These are phyloP conservation scores for Neonectria sp. DNA, from an alignment of 2,329 filamentous ascomycete species.

Conservation along the genomic window DNA sequence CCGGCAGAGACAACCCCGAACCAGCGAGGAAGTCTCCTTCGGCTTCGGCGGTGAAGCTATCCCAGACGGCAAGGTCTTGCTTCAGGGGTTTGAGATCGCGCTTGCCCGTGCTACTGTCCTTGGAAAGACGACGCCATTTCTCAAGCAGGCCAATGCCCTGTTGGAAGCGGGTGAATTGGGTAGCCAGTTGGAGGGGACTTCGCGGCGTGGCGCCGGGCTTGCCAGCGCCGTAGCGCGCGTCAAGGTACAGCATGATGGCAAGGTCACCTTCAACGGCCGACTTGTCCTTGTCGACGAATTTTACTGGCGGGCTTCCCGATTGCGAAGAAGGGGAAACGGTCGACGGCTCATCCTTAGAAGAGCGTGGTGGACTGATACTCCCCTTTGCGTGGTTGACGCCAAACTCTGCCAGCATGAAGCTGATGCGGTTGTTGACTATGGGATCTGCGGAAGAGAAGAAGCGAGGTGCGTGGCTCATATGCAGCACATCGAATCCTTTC, in stretches of 20 bases:
- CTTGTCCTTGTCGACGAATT: slow-evolving; percentile 71
- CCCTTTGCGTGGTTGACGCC: slow-evolving; percentile 64
- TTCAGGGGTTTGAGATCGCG: slow-evolving; percentile 44
- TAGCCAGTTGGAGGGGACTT: slow-evolving; percentile 52
- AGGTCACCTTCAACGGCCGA: slow-evolving; percentile 65
- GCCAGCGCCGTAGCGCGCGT: slow-evolving; percentile 64
- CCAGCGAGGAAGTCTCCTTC: slow-evolving; percentile 64
- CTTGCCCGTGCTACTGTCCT: slow-evolving; percentile 16
- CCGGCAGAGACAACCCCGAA: slow-evolving; percentile 59
- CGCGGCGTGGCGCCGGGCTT: slow-evolving; percentile 44
- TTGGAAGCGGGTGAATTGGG: slow-evolving; percentile 60
- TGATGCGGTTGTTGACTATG: slow-evolving; percentile 65
- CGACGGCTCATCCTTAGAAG: slow-evolving; percentile 1
- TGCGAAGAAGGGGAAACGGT: slow-evolving; percentile 1
- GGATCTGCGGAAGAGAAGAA: slow-evolving; percentile 66
- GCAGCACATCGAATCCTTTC: slow-evolving; percentile 85
- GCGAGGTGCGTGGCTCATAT: slow-evolving; percentile 69
- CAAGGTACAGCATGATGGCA: slow-evolving; percentile 73
- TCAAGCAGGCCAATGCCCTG: slow-evolving; percentile 54
- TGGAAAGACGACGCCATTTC: slow-evolving; percentile 50
- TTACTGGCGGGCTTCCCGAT: slow-evolving; percentile 51
- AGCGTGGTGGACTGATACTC: slow-evolving; percentile 51
- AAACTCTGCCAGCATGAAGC: slow-evolving; percentile 65
- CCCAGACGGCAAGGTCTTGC: slow-evolving; percentile 58
- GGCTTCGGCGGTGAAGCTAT: slow-evolving; percentile 50